These are phyloP conservation scores for Mrakia hoshinonis DNA, from an alignment of 768 basidiomycete genomes.

Conservation along the genomic window DNA sequence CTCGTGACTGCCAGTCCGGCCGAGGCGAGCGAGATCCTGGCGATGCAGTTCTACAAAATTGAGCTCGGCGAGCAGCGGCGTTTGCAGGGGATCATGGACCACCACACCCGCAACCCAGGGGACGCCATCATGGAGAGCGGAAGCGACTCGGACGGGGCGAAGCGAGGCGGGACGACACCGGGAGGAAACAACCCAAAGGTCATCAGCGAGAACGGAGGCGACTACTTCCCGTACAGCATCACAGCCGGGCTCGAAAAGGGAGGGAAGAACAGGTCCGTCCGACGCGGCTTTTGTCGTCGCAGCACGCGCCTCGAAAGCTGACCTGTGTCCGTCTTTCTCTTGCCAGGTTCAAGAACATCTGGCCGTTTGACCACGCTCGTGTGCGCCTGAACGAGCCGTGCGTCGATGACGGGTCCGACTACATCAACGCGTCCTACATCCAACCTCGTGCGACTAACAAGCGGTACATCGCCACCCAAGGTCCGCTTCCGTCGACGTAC, in stretches of 20 bases:
- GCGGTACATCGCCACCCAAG: constrained; percentile 92
- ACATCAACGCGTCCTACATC: constrained; percentile 90
- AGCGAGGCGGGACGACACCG: constrained; percentile 30
- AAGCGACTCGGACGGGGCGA: constrained; percentile 32
- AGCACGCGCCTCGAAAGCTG: background rate
- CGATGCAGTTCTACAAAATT: constrained; percentile 86
- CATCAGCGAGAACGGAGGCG: constrained; percentile 29
- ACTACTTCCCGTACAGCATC: constrained; percentile 75
- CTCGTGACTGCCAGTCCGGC: constrained; percentile 49
- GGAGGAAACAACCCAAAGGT: constrained; percentile 11
- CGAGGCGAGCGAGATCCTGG: constrained; percentile 63
- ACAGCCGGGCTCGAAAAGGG: constrained; percentile 94
- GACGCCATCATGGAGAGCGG: constrained; percentile 18
- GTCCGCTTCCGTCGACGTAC: constrained; percentile 80
- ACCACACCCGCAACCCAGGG: constrained; percentile 56
- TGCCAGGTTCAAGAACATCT: constrained; percentile 82
- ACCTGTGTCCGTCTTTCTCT: background rate
- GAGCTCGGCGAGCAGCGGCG: constrained; percentile 84
- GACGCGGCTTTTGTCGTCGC: background rate
- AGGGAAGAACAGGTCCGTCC: constrained; percentile 70
- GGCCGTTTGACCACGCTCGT: constrained; percentile 64
- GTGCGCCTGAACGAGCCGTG: constrained; percentile 54
- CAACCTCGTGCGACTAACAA: constrained; percentile 72
- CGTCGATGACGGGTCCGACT: constrained; percentile 60
- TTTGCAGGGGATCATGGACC: constrained; percentile 82